Evolutionary conservation across 768 basidiomycete genomes (phyloP).

Genomic region (Saitozyma podzolica): DNA sequence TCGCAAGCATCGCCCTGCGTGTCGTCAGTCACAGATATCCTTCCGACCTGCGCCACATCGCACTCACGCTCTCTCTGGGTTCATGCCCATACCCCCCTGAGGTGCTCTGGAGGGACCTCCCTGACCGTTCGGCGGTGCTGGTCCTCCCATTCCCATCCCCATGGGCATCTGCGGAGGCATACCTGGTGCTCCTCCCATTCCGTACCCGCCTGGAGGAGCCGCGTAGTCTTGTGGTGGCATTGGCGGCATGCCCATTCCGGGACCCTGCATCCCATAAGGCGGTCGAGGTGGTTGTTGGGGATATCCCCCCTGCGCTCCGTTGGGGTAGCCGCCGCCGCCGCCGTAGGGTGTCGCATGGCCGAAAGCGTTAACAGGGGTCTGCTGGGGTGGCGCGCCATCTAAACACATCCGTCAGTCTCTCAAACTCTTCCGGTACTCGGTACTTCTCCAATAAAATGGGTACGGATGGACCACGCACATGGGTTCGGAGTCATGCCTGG

Average conservation of each 20-base stretch:
- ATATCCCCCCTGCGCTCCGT: background rate
- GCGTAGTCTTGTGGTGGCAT: too few species aligned
- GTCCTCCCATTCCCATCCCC: constrained; percentile 10
- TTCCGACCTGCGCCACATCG: background rate
- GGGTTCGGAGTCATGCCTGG: constrained; percentile 42
- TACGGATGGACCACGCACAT: constrained; percentile 28
- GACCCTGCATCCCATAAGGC: constrained; percentile 12
- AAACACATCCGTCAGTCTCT: constrained; percentile 3
- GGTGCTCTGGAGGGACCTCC: background rate
- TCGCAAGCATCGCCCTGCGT: constrained; percentile 37
- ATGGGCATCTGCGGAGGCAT: constrained; percentile 6
- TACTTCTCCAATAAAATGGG: too few species aligned
- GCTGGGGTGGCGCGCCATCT: constrained; percentile 15
- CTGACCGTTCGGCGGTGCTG: constrained; percentile 1
- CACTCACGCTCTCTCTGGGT: constrained; percentile 45
- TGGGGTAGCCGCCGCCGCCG: constrained; percentile 1
- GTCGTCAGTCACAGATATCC: constrained; percentile 1
- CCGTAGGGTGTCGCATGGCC: constrained; percentile 10
- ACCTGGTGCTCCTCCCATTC: constrained; percentile 7
- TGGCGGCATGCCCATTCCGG: too few species aligned
- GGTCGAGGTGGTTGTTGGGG: constrained; percentile 8
- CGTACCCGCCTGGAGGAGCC: too few species aligned
- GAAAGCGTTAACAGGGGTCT: constrained; percentile 11
- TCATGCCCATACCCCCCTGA: constrained; percentile 24
- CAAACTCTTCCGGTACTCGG: background rate